These are phyloP conservation scores for Rhizopogon sp. DNA, from an alignment of 768 basidiomycete species.

Conservation along the genomic window DNA sequence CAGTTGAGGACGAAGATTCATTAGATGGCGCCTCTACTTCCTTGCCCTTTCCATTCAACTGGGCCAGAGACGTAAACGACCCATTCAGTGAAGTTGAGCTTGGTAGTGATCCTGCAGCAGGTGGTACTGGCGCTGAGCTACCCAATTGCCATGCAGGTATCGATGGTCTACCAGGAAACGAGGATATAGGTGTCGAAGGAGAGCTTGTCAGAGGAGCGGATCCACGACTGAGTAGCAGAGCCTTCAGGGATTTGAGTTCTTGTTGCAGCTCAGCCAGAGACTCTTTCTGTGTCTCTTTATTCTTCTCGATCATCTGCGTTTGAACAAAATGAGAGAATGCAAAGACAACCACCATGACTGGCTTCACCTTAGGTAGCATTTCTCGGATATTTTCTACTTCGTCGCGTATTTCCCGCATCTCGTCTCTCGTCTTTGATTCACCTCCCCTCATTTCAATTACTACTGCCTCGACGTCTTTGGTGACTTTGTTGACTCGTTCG, in stretches of 20 bases:
- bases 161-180: constrained; percentile 53
- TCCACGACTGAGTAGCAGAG: constrained; percentile 75
- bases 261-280: constrained; percentile 86
- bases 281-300: constrained; percentile 77
- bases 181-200: constrained; percentile 45
- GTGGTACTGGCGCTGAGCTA: constrained; percentile 22
- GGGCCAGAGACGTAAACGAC: constrained; percentile 12
- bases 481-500: constrained; percentile 64
- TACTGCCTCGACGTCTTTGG: constrained; percentile 65
- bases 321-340: constrained; percentile 3
- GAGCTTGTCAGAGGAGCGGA: constrained; percentile 41
- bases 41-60: constrained; percentile 54
- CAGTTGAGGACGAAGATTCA: constrained; percentile 11
- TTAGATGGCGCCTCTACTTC: constrained; percentile 32
- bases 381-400: constrained; percentile 89
- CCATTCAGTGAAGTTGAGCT: constrained; percentile 9
- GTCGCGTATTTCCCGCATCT: constrained; percentile 87
- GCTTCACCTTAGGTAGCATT: constrained; percentile 83
- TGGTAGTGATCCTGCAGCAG: constrained; percentile 14
- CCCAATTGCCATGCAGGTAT: constrained; percentile 93
- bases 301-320: constrained; percentile 88
- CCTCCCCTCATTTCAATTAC: constrained; percentile 74
- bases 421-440: constrained; percentile 75
- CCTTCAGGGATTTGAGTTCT: constrained; percentile 92
- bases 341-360: neutral